These are phyloP conservation scores for Fraxinus dipetala DNA, from an alignment of 305 asterid species.

Conservation along the genomic window DNA sequence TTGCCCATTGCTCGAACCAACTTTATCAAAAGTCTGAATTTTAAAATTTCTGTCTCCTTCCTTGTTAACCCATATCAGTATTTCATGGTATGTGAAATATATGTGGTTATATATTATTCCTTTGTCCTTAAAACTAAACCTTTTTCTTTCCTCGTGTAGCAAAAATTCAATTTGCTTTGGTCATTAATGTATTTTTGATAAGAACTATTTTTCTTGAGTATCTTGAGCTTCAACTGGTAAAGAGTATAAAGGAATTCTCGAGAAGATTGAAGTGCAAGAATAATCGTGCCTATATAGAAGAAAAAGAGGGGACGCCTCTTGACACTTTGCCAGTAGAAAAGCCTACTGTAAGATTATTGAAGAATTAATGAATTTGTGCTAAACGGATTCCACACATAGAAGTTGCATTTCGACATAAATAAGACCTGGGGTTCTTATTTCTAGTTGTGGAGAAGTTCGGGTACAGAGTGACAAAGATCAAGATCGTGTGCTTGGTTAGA, in stretches of 20 bases:
- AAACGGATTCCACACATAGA: not conserved
- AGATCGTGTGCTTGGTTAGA: not conserved
- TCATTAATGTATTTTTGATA: not conserved
- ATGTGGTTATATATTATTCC: not conserved
- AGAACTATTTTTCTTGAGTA: not conserved
- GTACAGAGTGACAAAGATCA: not conserved
- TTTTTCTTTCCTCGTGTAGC: not conserved
- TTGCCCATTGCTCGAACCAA: too few species aligned
- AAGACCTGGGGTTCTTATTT: not conserved
- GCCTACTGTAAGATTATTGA: not conserved
- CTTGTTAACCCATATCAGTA: not conserved
- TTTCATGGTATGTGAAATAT: not conserved
- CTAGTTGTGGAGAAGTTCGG: not conserved
- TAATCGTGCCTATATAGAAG: not conserved
- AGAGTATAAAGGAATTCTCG: not conserved
- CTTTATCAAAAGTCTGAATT: not conserved
- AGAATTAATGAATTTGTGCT: too few species aligned
- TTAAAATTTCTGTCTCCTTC: not conserved
- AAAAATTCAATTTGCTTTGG: not conserved
- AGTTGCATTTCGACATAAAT: not conserved
- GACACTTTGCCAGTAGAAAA: not conserved
- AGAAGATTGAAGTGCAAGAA: too few species aligned
- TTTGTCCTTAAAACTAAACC: not conserved
- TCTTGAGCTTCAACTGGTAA: not conserved
- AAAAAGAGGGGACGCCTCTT: not conserved